A percentile compares a stretch with the other conserved stretches of the same genome.
These are phyloP conservation scores for Candida awuae DNA, from an alignment of 805 yeast species.

Conservation along the genomic window DNA sequence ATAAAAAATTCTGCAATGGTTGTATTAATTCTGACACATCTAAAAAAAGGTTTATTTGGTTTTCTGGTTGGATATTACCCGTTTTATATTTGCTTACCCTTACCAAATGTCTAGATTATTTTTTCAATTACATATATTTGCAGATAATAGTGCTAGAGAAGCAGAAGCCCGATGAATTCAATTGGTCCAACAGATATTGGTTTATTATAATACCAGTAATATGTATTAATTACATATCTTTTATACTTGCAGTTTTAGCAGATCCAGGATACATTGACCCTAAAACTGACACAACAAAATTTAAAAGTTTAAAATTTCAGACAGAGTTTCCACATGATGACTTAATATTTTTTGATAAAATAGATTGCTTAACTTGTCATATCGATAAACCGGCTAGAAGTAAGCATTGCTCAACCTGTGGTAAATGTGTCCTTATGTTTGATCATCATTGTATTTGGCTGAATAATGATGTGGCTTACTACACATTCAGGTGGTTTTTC, in stretches of 20 bases:
- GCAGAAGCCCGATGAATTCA: neutral
- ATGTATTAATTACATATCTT: conserved; percentile 27
- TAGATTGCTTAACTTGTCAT: conserved; percentile 43
- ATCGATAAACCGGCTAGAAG: conserved; percentile 67
- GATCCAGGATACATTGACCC: conserved; percentile 35
- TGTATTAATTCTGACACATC: conserved; percentile 12
- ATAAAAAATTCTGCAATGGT: conserved; percentile 22
- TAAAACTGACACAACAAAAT: neutral
- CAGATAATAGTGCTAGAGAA: conserved; percentile 12
- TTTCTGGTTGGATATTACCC: conserved; percentile 40
- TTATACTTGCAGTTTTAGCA: conserved; percentile 31
- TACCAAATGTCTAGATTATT: conserved; percentile 21
- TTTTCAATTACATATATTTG: conserved; percentile 19
- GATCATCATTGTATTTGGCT: conserved; percentile 58
- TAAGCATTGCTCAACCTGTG: conserved; percentile 68
- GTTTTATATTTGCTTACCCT: conserved; percentile 32
- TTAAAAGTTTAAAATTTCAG: conserved; percentile 11
- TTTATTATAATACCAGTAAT: conserved; percentile 29
- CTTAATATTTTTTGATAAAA: conserved; percentile 33
- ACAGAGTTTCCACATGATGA: conserved; percentile 31
- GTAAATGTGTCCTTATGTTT: conserved; percentile 51
- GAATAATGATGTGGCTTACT: conserved; percentile 48
- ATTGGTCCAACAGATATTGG: conserved; percentile 12
- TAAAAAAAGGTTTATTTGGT: conserved; percentile 7
- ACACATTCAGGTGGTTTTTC: conserved; percentile 43